Evolutionary conservation across 805 yeast species (phyloP).

Genomic region (Lipomyces chichibuensis): DNA sequence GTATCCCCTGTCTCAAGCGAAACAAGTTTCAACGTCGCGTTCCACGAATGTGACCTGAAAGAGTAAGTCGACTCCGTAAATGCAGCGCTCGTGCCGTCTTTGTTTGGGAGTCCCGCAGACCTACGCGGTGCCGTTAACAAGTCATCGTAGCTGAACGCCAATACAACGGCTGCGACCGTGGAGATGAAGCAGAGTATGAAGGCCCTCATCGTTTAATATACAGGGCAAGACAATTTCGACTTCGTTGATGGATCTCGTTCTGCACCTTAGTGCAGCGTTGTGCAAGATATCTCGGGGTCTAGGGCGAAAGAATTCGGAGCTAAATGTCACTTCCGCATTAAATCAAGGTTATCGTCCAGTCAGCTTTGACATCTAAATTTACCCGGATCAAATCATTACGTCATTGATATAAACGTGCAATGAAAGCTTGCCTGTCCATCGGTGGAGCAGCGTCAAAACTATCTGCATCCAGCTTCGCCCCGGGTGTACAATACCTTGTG

Average conservation of each 20-base stretch:
- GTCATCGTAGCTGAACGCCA: constrained; percentile 31
- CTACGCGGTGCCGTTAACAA: constrained; percentile 32
- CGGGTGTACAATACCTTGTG: too few relatives aligned
- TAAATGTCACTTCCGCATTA: too few relatives aligned
- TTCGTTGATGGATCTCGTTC: background rate
- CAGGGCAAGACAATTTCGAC: background rate
- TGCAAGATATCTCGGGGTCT: background rate
- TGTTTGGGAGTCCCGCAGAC: constrained; percentile 30
- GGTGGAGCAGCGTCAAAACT: too few relatives aligned
- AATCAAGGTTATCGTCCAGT: too few relatives aligned
- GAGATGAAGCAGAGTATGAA: background rate
- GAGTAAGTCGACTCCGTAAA: constrained; percentile 30
- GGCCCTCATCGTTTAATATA: background rate
- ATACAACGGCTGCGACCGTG: background rate
- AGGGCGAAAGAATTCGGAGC: too few relatives aligned
- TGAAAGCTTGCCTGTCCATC: too few relatives aligned
- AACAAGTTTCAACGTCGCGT: constrained; percentile 14
- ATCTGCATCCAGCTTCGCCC: too few relatives aligned
- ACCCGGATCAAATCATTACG: too few relatives aligned
- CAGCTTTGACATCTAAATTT: too few relatives aligned
- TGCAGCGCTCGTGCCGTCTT: constrained; percentile 22
- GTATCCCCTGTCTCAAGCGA: constrained; percentile 13
- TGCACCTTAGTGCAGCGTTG: background rate
- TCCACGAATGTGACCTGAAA: constrained; percentile 18
- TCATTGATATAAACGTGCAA: too few relatives aligned